Base-by-base conservation (phyloP, 768 basidiomycete genomes). In the Scleroderma citrinum region DNA sequence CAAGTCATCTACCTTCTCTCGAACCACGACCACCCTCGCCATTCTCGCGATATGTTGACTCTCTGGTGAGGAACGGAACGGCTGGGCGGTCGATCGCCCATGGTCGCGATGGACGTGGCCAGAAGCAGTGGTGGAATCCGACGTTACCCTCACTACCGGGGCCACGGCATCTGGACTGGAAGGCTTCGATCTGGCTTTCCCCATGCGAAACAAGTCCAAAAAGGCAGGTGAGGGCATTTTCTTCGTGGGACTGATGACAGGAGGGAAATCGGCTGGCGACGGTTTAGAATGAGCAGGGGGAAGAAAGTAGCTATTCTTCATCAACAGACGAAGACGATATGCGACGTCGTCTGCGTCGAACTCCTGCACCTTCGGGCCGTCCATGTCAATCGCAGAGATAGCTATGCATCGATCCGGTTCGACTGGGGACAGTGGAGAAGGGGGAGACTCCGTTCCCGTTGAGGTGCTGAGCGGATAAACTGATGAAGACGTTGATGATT, bases 251-350 rank as follows among this genome's bases (percentile, higher is more conserved):
- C 41, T 31, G 3, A 59, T 41, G 36, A 61, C 62, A 2, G 72
- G 64, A 16, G 78, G 75, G 51, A 90, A 78, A 45, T 85, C 80
- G 23, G 83, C 73, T 2, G 82, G 77, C 10, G 78, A 79, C 2
- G 90, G 90, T 60, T 92, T 92, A 36, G 82, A 76, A 59, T 92
- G 90, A 0, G 90, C 89, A 10, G 90, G 91, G 3, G 90, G 90
- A 32, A 92, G 80, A 60, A 88, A 92, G 63, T 92, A 92, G 60
- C 76, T 91, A 67, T 92, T 92, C 64, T 85, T 87, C 47, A 92
- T 84, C 35, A 92, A 78, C 46, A 92, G 76, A 35, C 82, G 84
- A 17, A 92, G 78, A 20, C 90, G 85, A 68, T 89, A 88, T 17
- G 87, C 82, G 35, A 92, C 88, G 59, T 92, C 90, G 65, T 92